A percentile compares a stretch with the other conserved stretches of the same genome.
Conservation (phyloP, 805 yeast genomes). For the Kazachstania psychrophila region DNA sequence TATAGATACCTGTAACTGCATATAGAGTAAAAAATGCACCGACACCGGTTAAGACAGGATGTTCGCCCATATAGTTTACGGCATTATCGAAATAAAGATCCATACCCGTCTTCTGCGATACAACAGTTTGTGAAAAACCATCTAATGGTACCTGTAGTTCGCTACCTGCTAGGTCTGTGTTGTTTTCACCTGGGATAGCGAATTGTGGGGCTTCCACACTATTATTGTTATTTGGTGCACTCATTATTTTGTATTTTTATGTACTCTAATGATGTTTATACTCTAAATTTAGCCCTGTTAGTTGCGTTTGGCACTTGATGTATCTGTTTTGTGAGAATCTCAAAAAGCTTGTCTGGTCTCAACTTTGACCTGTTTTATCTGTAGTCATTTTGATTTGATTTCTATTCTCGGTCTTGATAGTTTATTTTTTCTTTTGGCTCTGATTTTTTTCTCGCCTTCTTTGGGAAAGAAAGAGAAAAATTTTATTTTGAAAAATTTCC, state of each 20-base stretch:
- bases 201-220: constrained; percentile 21
- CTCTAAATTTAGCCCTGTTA: no score
- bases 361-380: no score
- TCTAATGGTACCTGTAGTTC: background rate
- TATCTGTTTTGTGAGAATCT: no score
- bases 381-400: background rate
- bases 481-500: constrained; percentile 4
- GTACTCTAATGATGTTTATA: background rate
- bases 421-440: no score
- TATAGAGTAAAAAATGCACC: constrained; percentile 61
- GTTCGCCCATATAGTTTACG: constrained; percentile 53
- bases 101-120: constrained; percentile 23
- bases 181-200: constrained; percentile 22
- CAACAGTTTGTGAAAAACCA: background rate
- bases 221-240: constrained; percentile 4
- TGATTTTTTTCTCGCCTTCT: background rate
- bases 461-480: constrained; percentile 5
- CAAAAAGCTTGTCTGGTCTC: no score
- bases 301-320: no score
- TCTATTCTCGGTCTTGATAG: background rate
- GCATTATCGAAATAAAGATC: constrained; percentile 62
- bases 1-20: constrained; percentile 57
- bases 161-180: background rate
- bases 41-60: constrained; percentile 63
- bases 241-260: background rate